Evolutionary conservation across 331 rosid genomes (phyloP).

Genomic region (Stylosanthes scabra): DNA sequence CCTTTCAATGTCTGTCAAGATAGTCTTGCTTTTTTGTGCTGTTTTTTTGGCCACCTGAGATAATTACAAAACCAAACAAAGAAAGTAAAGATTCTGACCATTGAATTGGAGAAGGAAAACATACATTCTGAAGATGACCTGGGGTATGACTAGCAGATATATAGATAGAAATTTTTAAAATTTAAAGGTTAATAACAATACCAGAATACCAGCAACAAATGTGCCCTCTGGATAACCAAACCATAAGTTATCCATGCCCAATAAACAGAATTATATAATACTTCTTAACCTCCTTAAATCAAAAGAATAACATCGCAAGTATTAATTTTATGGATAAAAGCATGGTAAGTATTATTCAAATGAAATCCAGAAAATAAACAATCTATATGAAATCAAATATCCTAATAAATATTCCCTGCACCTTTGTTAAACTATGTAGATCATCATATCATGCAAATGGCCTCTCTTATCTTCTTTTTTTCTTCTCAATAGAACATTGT

Average conservation of each 20-base stretch:
- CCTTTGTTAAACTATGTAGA: background rate
- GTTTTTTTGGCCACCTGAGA: constrained; percentile 95
- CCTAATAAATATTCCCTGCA: background rate
- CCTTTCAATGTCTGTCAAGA: constrained; percentile 92
- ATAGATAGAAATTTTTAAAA: background rate
- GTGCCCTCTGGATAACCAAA: constrained; percentile 8
- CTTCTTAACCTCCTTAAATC: background rate
- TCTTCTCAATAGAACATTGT: background rate
- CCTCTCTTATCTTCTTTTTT: background rate
- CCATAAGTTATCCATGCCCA: constrained; percentile 21
- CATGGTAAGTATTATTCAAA: background rate
- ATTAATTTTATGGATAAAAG: background rate
- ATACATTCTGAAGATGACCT: constrained; percentile 3
- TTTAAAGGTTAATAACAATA: constrained; percentile 4
- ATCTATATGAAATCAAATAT: too few species aligned
- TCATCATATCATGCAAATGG: background rate
- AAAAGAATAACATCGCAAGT: too few species aligned
- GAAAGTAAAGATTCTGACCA: constrained; percentile 16
- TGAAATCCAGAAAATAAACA: constrained; percentile 15
- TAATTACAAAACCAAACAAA: constrained; percentile 34
- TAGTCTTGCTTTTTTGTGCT: constrained; percentile 86
- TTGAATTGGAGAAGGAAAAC: constrained; percentile 20
- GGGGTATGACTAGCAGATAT: constrained; percentile 7
- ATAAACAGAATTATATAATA: constrained; percentile 22
- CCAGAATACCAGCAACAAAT: constrained; percentile 8